Conservation (phyloP, 78 protist genomes). For the Dictyostelium firmibasis region DNA sequence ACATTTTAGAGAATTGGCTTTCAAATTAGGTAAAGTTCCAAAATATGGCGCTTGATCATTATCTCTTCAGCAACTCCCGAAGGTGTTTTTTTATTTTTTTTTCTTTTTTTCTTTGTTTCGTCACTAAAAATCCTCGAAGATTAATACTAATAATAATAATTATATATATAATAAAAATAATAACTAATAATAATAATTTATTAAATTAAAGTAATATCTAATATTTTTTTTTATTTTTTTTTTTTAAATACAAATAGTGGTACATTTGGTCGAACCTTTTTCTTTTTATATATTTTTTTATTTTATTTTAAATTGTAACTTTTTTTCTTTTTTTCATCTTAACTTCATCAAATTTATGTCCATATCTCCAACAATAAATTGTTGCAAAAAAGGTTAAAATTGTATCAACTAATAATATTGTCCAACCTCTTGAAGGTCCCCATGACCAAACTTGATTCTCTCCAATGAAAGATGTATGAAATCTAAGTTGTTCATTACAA, state of each 20-base stretch:
- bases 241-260: not conserved
- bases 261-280: not conserved
- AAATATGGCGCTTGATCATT: constrained; percentile 70
- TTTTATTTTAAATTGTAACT: not conserved
- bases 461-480: not conserved
- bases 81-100: too few relatives aligned
- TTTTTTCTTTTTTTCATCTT: not conserved
- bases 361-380: not conserved
- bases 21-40: constrained; percentile 53
- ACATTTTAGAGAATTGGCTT: constrained; percentile 57
- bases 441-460: not conserved
- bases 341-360: not conserved
- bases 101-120: too few relatives aligned
- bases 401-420: not conserved
- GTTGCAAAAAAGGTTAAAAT: not conserved
- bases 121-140: too few relatives aligned
- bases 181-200: too few relatives aligned
- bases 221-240: too few relatives aligned
- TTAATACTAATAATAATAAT: too few relatives aligned
- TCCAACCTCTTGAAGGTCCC: constrained; percentile 2
- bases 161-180: too few relatives aligned
- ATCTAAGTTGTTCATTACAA: not conserved
- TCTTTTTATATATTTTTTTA: not conserved
- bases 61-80: too few relatives aligned
- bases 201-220: too few relatives aligned